Conservation (phyloP, 2,329 filamentous ascomycete species). For the Cytospora mali region DNA sequence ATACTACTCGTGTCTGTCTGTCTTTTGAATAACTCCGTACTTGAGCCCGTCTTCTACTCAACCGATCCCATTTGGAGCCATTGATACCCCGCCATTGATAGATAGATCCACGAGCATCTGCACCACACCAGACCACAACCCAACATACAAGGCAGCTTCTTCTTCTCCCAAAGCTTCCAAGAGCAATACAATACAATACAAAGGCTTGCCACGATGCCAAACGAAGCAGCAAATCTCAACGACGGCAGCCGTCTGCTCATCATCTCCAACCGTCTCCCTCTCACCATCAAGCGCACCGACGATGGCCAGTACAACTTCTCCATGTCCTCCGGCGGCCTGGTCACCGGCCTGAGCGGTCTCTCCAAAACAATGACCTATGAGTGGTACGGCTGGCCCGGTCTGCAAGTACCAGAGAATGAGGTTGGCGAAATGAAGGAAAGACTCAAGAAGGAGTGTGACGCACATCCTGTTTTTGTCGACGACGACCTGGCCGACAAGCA, state of each 20-base stretch:
- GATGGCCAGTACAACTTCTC: constrained; percentile 91
- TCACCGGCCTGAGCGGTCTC: constrained; percentile 88
- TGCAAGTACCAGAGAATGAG: constrained; percentile 87
- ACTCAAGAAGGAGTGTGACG: constrained; percentile 84
- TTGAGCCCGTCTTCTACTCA: too few species aligned
- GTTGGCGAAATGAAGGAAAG: constrained; percentile 72
- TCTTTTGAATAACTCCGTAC: background rate
- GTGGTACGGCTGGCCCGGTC: constrained; percentile 98
- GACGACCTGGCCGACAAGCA: constrained; percentile 92
- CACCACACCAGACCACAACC: background rate
- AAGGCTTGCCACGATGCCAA: constrained; percentile 12
- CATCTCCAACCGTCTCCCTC: constrained; percentile 91
- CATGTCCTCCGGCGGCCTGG: constrained; percentile 95
- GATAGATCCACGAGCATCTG: background rate
- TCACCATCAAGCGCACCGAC: constrained; percentile 92
- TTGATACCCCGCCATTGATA: background rate
- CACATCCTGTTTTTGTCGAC: constrained; percentile 89
- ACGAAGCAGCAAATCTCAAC: constrained; percentile 12
- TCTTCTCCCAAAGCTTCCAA: too few species aligned
- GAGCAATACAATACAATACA: background rate
- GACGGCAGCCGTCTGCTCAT: constrained; percentile 65
- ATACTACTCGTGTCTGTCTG: too few species aligned
- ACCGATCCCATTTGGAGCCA: background rate
- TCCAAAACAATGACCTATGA: constrained; percentile 93
- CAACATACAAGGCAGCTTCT: background rate